A percentile compares a stretch with the other conserved stretches of the same genome.
Evolutionary conservation across 257 asterid genomes (phyloP).

Genomic region (Nicotiana attenuata): DNA sequence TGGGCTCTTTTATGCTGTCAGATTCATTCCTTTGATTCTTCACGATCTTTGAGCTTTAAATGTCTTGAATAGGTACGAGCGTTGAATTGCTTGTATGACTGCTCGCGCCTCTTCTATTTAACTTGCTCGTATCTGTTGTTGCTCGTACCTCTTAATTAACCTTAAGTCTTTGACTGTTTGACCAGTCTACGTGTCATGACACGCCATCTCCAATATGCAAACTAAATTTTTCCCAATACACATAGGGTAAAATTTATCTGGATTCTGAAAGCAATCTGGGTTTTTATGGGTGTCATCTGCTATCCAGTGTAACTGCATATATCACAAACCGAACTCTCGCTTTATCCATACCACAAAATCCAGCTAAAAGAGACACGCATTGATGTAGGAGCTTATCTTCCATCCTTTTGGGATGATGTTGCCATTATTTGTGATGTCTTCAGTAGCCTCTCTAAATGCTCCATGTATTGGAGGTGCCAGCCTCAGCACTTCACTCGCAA

Average conservation of each 20-base stretch:
- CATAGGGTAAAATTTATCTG: constrained; percentile 41
- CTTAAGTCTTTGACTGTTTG: no score
- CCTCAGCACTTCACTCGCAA: constrained; percentile 52
- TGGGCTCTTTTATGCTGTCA: no score
- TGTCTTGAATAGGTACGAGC: no score
- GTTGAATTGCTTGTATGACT: no score
- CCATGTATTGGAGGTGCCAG: constrained; percentile 58
- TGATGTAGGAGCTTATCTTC: constrained; percentile 29
- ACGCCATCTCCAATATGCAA: no score
- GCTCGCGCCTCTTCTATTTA: no score
- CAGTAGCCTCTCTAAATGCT: constrained; percentile 49
- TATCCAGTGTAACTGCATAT: constrained; percentile 44
- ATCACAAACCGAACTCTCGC: neutral
- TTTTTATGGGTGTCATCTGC: constrained; percentile 48
- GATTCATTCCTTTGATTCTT: no score
- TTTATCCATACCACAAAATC: neutral
- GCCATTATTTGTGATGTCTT: constrained; percentile 42
- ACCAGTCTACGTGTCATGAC: no score
- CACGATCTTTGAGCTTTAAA: no score
- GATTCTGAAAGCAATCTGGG: constrained; percentile 39
- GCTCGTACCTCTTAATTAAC: no score
- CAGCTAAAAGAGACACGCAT: neutral
- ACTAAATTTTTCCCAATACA: no score
- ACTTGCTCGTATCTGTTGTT: no score
- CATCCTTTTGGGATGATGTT: constrained; percentile 58